Base-by-base conservation (phyloP, 176 grass and related monocot genomes). In the Paspalum vaginatum region DNA sequence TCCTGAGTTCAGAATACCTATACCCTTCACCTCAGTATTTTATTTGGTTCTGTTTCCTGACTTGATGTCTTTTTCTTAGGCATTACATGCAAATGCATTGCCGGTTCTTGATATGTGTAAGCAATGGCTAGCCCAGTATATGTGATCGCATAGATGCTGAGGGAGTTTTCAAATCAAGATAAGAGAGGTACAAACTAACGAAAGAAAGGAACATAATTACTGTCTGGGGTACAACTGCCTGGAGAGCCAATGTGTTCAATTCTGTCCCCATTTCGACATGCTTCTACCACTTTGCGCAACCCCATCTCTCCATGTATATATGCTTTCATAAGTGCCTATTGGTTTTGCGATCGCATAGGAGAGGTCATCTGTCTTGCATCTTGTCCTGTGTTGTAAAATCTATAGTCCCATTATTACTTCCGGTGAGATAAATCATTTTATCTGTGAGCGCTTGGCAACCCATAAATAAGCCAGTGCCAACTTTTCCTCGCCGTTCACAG, bases 61-160 rank as follows among this genome's bases (percentile, higher is more conserved):
- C 76, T 75, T 57, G 15, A 13, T 62, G n/a, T 83, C 20, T 38
- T 80, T 53, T 69, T 76, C 7, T 24, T 76, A 98, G 95, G 92
- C 95, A 63, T 83, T 94, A 78, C 86, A 92, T 78, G 83, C 92
- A 85, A 98, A 98, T 76, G 86, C 90, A 61, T 63, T 90, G 52
- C 80, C 88, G 1, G 88, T 98, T 44, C 85, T 93, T 75, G 95
- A 98, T 63, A 87, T 91, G 92, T 98, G 95, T 68, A 95, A 92
- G 79, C 92, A 94, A 74, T 98, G 95, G 95, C 81, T 98, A 51
- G 76, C 89, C 60, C 90, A 98, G 74, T 98, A 93, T 83, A 98
- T 93, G 93, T 97, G 89, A 88, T 65, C 63, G 78, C 32, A 55
- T 67, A 40, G 60, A 79, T 71, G 54, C 68, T 55, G 54, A 54